Base-by-base conservation (phyloP, 2,329 filamentous ascomycete genomes). In the Diaporthe sp. region DNA sequence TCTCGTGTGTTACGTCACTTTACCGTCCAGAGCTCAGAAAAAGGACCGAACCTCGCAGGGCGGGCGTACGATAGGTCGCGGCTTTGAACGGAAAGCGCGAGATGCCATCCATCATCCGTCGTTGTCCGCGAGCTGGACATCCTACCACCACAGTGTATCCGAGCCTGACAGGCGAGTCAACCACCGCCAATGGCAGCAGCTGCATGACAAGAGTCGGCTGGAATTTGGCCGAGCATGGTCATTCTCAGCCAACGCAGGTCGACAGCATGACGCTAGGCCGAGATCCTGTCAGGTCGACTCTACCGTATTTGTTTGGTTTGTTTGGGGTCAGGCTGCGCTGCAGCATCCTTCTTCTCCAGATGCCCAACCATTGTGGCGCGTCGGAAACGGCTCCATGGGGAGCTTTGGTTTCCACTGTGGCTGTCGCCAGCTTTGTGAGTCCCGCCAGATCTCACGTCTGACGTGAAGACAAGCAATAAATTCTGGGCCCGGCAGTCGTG, bases 401-500 rank as follows among this genome's bases (percentile, higher is more conserved):
- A 61, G 42, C 58, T 35, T 27, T 65, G 55, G 73, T 70, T 66
- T 66, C 70, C 63, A 65, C 47, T 37, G n/a, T 50, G 47, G 61
- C 66, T 66, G 59, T 72, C 35, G 53, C 32, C 44, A 47, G 50
- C 51, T 61, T 47, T 44, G 50, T 39, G 59, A 65, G 58, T 53
- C 69, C 63, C 55, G 61, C 61, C 59, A 59, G 72, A 75, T 68
- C 74, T 71, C 63, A 51, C 27, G 17, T 61, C 68, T 73, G 53
- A 71, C 69, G 70, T 51, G 70, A 68, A 55, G 51, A 73, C 63
- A 73, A 63, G 73, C 73, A 70, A 73, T 69, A 53, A 71, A 70
- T 59, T 73, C 65, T 75, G 73, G 73, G 68, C 74, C 65, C 71
- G 74, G 71, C 74, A 75, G 74, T 75, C 65, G 35, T 44, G 63